phyloP scores from a whole-genome alignment of 163 green algal genomes.

The Coccomyxa subellipsoidea region DNA sequence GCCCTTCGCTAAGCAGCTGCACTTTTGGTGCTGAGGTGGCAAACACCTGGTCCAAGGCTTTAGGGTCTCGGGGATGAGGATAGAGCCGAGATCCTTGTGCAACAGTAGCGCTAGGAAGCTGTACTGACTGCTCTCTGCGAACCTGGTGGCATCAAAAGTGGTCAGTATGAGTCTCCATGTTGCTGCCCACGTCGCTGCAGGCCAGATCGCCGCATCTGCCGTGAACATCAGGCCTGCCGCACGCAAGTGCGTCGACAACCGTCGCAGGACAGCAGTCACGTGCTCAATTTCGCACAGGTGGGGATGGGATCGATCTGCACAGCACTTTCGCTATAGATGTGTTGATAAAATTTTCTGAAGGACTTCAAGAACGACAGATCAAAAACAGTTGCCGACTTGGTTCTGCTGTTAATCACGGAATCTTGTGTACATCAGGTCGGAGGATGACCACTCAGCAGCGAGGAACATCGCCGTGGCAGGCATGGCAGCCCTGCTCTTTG shows the following conservation, averaged over 20 bases:
- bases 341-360: too few species aligned
- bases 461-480: background rate
- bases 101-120: background rate
- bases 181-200: constrained; percentile 5
- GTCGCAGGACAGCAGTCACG: background rate
- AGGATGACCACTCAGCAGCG: background rate
- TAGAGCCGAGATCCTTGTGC: background rate
- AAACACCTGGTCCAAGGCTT: too few species aligned
- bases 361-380: too few species aligned
- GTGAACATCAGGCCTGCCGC: background rate
- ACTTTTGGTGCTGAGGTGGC: background rate
- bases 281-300: background rate
- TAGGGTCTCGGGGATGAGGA: too few species aligned
- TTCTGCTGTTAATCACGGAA: background rate
- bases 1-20: too few species aligned
- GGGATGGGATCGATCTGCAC: too few species aligned
- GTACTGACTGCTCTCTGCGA: background rate
- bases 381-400: too few species aligned
- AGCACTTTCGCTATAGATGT: too few species aligned
- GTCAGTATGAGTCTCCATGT: background rate
- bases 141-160: background rate
- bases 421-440: background rate
- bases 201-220: background rate
- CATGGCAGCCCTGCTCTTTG: background rate
- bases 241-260: background rate